Evolutionary conservation across 1,284 basidiomycete species (phyloP).

Genomic region (Rhodotorula mucilaginosa): DNA sequence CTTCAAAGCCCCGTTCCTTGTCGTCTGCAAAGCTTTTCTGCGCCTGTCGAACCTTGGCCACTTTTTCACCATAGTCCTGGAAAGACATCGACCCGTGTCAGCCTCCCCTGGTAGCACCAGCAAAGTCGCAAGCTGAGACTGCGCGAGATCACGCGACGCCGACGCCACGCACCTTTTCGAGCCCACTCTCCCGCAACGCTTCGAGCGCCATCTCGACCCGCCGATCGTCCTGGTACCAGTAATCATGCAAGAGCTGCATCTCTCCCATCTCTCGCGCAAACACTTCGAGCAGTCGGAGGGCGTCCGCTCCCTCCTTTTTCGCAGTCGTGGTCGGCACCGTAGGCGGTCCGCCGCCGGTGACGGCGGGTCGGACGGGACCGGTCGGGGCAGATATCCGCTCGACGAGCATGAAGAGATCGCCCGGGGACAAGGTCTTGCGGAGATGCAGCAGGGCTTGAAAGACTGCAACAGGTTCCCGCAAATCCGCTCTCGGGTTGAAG

Average conservation of each 20-base stretch:
- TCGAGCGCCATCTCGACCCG: conserved; percentile 85
- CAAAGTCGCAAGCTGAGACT: background rate
- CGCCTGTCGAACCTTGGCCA: conserved; percentile 72
- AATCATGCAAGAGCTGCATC: conserved; percentile 73
- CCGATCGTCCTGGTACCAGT: conserved; percentile 97
- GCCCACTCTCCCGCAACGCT: conserved; percentile 61
- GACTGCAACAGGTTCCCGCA: conserved; percentile 55
- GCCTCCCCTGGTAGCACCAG: background rate
- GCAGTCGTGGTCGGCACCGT: too few species aligned
- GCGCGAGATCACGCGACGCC: conserved; percentile 21
- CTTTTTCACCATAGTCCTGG: conserved; percentile 67
- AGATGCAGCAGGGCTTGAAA: conserved; percentile 86
- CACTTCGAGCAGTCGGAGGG: conserved; percentile 13
- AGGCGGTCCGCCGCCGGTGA: background rate
- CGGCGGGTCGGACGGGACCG: conserved; percentile 52
- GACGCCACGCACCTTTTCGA: conserved; percentile 57
- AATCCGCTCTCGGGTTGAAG: too few species aligned
- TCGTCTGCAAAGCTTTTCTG: conserved; percentile 93
- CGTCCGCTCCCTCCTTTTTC: background rate
- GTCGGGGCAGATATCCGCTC: conserved; percentile 52
- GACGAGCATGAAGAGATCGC: conserved; percentile 89
- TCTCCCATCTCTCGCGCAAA: conserved; percentile 62
- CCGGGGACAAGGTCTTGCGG: conserved; percentile 75
- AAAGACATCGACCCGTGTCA: too few species aligned
- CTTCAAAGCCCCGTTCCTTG: conserved; percentile 82